phyloP scores from a whole-genome alignment of 2,329 filamentous ascomycete genomes.

The Fusarium armeniacum region DNA sequence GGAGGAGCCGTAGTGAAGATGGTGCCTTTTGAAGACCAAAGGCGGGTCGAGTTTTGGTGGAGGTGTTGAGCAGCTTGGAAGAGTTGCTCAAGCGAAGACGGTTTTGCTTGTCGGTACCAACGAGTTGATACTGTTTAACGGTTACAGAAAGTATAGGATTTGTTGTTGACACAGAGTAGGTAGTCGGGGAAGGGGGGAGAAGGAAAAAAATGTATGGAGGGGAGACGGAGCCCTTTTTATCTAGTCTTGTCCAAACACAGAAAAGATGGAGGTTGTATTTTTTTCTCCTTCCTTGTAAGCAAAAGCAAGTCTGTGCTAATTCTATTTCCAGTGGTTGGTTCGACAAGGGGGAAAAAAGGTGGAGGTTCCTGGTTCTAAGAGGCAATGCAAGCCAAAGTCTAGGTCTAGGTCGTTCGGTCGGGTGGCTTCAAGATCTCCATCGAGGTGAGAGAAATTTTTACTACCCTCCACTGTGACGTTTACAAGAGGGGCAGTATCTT shows the following conservation, averaged over 20 bases:
- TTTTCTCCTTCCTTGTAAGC: background rate
- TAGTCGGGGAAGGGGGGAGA: background rate
- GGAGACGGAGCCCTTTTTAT: constrained; percentile 38
- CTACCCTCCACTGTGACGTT: constrained; percentile 49
- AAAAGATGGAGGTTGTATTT: constrained; percentile 15
- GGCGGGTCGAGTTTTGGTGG: constrained; percentile 58
- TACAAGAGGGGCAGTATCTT: constrained; percentile 39
- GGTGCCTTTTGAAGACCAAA: constrained; percentile 79
- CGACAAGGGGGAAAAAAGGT: constrained; percentile 13
- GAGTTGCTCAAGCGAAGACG: constrained; percentile 21
- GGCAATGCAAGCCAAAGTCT: background rate
- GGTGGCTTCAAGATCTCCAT: background rate
- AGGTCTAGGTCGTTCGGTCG: constrained; percentile 8
- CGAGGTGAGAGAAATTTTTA: constrained; percentile 42
- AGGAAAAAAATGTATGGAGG: background rate
- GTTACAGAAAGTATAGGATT: background rate
- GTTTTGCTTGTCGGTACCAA: constrained; percentile 2
- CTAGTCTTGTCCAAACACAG: constrained; percentile 20
- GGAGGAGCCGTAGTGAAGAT: constrained; percentile 70
- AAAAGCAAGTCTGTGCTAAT: constrained; percentile 27
- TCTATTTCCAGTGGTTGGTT: constrained; percentile 33
- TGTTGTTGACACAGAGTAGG: constrained; percentile 15
- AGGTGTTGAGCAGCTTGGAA: constrained; percentile 20
- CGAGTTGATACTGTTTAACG: background rate
- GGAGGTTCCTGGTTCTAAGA: constrained; percentile 24